A percentile compares a stretch with the other conserved stretches of the same genome.
Evolutionary conservation across 139 green algal species (phyloP).

Genomic region (Klebsormidium nitens): DNA sequence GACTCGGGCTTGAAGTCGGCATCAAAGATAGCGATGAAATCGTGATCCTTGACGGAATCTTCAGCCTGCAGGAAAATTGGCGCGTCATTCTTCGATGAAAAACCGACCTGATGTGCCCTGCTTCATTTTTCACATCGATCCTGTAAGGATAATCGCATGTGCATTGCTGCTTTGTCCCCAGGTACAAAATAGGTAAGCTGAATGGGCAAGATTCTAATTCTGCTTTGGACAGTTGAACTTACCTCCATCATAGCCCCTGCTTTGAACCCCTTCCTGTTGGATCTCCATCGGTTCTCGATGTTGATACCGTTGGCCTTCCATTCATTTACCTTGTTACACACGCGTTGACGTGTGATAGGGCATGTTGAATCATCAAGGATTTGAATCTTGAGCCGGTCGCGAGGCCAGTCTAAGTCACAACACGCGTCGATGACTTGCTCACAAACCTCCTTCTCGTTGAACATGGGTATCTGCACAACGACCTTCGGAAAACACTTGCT

Average conservation of each 20-base stretch:
- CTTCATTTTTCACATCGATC: too few relatives aligned
- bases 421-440: conserved; percentile 72
- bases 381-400: conserved; percentile 57
- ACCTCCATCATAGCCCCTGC: conserved; percentile 70
- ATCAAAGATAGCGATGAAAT: conserved; percentile 78
- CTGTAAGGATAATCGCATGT: too few relatives aligned
- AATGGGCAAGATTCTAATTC: too few relatives aligned
- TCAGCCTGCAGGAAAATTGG: too few relatives aligned
- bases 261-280: conserved; percentile 78
- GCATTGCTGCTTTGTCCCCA: too few relatives aligned
- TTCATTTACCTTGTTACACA: conserved; percentile 22
- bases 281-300: conserved; percentile 54
- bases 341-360: conserved; percentile 50
- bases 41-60: conserved; percentile 19
- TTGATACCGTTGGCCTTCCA: conserved; percentile 56
- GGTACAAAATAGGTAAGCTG: too few relatives aligned
- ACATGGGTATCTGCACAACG: conserved; percentile 93
- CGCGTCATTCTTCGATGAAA: too few relatives aligned
- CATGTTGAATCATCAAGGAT: conserved; percentile 79
- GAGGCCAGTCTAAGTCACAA: conserved; percentile 65
- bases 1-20: conserved; percentile 76
- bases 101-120: too few relatives aligned
- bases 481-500: conserved; percentile 56
- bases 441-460: conserved; percentile 76
- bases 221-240: too few relatives aligned